Evolutionary conservation across 2,329 filamentous ascomycete species (phyloP).

Genomic region (Aspergillus piperis): DNA sequence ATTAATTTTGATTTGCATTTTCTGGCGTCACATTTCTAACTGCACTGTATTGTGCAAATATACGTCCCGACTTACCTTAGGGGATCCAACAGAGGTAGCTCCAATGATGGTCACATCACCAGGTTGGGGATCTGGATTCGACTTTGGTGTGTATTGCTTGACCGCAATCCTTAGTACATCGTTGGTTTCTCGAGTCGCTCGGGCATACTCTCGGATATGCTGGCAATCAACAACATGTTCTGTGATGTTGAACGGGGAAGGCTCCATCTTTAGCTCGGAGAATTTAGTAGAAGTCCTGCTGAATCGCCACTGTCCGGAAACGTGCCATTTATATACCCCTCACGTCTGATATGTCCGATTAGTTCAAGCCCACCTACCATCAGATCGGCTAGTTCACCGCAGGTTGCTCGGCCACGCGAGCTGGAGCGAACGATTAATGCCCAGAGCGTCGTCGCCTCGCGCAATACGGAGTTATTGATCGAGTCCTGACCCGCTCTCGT

Average conservation of each 20-base stretch:
- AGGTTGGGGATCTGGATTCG: slow-evolving; percentile 62
- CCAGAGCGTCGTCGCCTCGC: no score
- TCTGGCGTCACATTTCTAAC: not conserved
- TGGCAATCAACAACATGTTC: slow-evolving; percentile 40
- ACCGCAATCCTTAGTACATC: slow-evolving; percentile 69
- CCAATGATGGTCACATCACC: slow-evolving; percentile 78
- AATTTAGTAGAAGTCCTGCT: not conserved
- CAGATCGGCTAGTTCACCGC: no score
- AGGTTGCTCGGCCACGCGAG: no score
- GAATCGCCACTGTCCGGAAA: not conserved
- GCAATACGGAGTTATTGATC: no score
- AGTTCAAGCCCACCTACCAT: no score
- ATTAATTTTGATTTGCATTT: not conserved
- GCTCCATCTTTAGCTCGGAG: not conserved
- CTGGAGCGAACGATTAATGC: no score
- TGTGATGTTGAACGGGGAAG: slow-evolving; percentile 6
- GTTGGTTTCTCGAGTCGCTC: slow-evolving; percentile 56
- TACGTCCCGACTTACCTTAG: slow-evolving; percentile 60
- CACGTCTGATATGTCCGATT: not conserved
- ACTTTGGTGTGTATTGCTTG: slow-evolving; percentile 77
- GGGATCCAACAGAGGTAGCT: slow-evolving; percentile 81
- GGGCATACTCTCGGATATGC: slow-evolving; percentile 56
- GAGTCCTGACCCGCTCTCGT: no score
- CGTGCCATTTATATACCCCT: not conserved
- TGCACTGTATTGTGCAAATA: no score